Evolutionary conservation across 495 filamentous ascomycete species (phyloP), one percentile per base, ranked within the genome.

Genomic region (Astrocystis sublimbata): DNA sequence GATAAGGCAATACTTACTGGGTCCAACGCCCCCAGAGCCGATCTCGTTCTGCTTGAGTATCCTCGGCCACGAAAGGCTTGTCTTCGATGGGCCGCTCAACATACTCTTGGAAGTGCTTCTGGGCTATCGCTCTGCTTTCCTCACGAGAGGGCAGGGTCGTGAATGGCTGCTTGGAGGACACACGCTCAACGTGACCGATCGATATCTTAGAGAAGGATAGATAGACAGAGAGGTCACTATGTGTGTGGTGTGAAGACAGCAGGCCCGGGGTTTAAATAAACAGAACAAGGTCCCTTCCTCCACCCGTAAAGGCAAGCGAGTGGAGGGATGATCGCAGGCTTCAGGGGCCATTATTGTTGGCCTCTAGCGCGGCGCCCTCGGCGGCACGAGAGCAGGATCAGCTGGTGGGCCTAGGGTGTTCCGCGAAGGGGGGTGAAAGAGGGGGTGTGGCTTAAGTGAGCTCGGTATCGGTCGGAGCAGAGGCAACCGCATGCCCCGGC

Each of bases 61-160:
- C 45, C 45, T 49, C 45, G 24, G 45, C 45, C 19, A 49, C 45
- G n/a, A 49, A 49, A 49, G 45, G 45, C 19, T 49, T 49, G 19
- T 49, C 45, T 49, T 49, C 24, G 19, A 49, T 30, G n/a, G 12
- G 45, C 45, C 19, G 45, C 24, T 5, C 9, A 49, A 24, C 15
- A 30, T 49, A 49, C n/a, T 49, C 19, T 3, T 49, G 19, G 24
- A 49, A 49, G 19, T 49, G 24, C 19, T 49, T 24, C 45, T 49
- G 45, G 45, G 45, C 45, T 23, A 49, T 49, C 45, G 45, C n/a
- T 23, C 19, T 49, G 24, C 45, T 49, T 23, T 49, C 45, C n/a
- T 49, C 45, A 49, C 45, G 45, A 49, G 45, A 49, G 45, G 45
- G 7, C 5, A 49, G 24, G n/a, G 45, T 23, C 9, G 45, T 49